These are phyloP conservation scores for Cucumis cinereus DNA, from an alignment of 306 rosid species.

Conservation along the genomic window DNA sequence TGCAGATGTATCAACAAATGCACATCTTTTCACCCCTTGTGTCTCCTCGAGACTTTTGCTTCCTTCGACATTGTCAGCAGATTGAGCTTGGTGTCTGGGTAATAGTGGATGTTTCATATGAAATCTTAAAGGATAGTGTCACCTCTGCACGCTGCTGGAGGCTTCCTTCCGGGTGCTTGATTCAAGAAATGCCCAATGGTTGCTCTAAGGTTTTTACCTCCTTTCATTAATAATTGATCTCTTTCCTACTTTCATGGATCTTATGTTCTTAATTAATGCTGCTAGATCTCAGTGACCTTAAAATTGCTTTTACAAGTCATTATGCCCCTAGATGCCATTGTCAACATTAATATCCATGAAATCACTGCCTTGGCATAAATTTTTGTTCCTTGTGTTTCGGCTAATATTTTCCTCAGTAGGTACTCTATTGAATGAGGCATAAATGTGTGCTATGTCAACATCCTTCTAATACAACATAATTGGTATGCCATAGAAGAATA, in stretches of 20 bases:
- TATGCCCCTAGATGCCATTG: too few species aligned
- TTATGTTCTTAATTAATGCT: background rate
- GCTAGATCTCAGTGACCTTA: background rate
- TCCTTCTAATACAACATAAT: background rate
- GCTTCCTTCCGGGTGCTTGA: constrained; percentile 72
- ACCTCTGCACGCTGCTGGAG: constrained; percentile 27
- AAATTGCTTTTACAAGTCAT: background rate
- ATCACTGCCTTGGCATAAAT: background rate
- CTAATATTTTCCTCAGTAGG: background rate
- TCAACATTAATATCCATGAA: background rate
- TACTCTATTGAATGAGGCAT: background rate
- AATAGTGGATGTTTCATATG: constrained; percentile 48
- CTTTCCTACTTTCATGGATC: background rate
- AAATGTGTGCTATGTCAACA: background rate
- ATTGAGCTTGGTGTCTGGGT: constrained; percentile 37
- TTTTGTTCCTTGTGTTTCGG: background rate
- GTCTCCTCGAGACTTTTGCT: constrained; percentile 30
- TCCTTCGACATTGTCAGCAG: constrained; percentile 51
- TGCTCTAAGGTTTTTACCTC: constrained; percentile 33
- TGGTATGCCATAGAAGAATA: background rate
- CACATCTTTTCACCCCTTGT: constrained; percentile 63
- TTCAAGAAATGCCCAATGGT: constrained; percentile 33
- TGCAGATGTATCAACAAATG: constrained; percentile 62
- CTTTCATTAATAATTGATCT: background rate
- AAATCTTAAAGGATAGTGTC: constrained; percentile 5